A percentile compares a stretch with the other conserved stretches of the same genome.
These are phyloP conservation scores for Verticillium alfalfae DNA, from an alignment of 2,329 filamentous ascomycete genomes.

Conservation along the genomic window DNA sequence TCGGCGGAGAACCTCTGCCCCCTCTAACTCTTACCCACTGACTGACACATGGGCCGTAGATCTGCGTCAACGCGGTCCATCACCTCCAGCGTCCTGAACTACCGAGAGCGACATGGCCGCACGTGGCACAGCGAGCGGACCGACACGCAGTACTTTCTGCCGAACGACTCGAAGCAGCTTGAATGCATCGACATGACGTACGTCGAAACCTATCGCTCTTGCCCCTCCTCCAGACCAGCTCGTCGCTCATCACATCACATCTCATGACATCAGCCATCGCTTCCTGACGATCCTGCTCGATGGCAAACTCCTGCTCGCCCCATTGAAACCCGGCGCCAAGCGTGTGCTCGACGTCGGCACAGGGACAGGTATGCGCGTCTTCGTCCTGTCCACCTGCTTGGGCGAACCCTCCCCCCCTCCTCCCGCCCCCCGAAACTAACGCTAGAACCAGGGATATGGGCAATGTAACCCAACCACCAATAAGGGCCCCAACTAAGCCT, in stretches of 20 bases:
- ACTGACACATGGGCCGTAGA: neutral
- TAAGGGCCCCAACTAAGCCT: slow-evolving; percentile 28
- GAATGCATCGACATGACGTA: slow-evolving; percentile 7
- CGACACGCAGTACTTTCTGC: slow-evolving; percentile 8
- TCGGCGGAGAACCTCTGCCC: neutral
- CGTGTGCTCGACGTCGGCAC: slow-evolving; percentile 3
- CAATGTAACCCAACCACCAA: slow-evolving; percentile 10
- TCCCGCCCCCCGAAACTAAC: neutral
- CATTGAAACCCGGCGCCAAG: neutral
- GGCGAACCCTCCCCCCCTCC: neutral
- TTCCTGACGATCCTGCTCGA: slow-evolving; percentile 2
- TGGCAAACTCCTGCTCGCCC: slow-evolving; percentile 5
- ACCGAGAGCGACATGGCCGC: slow-evolving; percentile 7
- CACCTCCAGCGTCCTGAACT: slow-evolving; percentile 6
- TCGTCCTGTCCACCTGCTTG: neutral
- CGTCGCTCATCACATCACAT: neutral
- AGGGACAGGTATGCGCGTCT: slow-evolving; percentile 34
- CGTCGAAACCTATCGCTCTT: neutral
- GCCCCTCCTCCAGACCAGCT: neutral
- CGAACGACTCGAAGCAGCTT: slow-evolving; percentile 8
- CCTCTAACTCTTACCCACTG: neutral
- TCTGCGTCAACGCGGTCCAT: neutral
- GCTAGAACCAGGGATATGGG: slow-evolving; percentile 2
- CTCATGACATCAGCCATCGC: neutral
- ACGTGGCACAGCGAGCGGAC: slow-evolving; percentile 5